phyloP scores from a whole-genome alignment of 2,329 filamentous ascomycete species.

The Nothopassalora personata region DNA sequence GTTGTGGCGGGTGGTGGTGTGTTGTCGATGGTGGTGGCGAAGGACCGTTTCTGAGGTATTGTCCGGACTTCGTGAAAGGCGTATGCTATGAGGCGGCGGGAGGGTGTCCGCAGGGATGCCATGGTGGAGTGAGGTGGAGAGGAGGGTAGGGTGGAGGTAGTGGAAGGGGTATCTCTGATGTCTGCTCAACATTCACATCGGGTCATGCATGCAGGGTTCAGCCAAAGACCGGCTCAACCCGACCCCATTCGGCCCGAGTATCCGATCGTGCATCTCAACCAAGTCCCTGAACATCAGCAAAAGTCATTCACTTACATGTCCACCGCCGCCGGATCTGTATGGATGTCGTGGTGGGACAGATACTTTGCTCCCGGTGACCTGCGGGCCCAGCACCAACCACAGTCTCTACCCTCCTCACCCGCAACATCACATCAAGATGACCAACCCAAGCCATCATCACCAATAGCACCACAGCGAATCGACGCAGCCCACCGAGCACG shows the following conservation, averaged over 20 bases:
- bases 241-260: not conserved
- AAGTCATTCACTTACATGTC: not conserved
- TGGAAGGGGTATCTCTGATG: not conserved
- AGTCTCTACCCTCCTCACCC: not conserved
- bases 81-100: slow-evolving; percentile 15
- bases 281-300: not conserved
- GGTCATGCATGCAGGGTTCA: too few relatives aligned
- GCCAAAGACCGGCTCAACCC: not conserved
- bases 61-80: slow-evolving; percentile 9
- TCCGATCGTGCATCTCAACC: not conserved
- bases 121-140: slow-evolving; percentile 4
- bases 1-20: slow-evolving; percentile 31
- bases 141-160: not conserved
- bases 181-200: not conserved
- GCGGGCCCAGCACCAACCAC: slow-evolving; percentile 16
- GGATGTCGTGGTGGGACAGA: slow-evolving; percentile 31
- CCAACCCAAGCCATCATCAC: not conserved
- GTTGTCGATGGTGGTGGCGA: slow-evolving; percentile 42
- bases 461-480: slow-evolving; percentile 19
- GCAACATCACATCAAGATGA: not conserved
- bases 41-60: slow-evolving; percentile 34
- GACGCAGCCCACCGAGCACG: slow-evolving; percentile 25
- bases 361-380: slow-evolving; percentile 32
- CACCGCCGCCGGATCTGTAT: slow-evolving; percentile 8
- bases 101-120: slow-evolving; percentile 15